Conservation (phyloP, 306 rosid genomes). For the Inga laurina region DNA sequence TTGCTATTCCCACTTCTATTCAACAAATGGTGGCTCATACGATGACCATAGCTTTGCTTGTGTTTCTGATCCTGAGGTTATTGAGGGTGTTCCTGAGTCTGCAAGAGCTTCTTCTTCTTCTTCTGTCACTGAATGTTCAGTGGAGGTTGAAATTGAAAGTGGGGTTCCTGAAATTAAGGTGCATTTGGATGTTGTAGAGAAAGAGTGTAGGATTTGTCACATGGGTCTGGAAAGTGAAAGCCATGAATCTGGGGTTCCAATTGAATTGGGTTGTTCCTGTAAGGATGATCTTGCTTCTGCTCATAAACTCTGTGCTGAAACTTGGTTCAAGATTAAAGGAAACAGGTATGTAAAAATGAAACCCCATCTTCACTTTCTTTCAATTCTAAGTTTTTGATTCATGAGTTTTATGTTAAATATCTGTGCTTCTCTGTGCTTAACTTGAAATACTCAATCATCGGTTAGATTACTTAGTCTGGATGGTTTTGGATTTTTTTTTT, state of each 20-base stretch:
- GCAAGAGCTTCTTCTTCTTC: constrained; percentile 76
- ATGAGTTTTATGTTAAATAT: neutral
- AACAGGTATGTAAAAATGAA: constrained; percentile 74
- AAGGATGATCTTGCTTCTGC: constrained; percentile 91
- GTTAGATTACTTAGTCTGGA: neutral
- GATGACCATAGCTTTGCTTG: constrained; percentile 75
- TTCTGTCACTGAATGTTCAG: constrained; percentile 71
- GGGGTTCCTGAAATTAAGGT: constrained; percentile 76
- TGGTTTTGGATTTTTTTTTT: constrained; percentile 5
- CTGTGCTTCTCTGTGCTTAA: constrained; percentile 2
- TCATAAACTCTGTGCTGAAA: constrained; percentile 90
- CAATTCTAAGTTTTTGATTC: neutral
- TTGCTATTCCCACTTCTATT: constrained; percentile 80
- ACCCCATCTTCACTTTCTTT: constrained; percentile 28
- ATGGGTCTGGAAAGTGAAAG: constrained; percentile 95
- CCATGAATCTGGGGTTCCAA: constrained; percentile 82
- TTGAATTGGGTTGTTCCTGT: constrained; percentile 94
- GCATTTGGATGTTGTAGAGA: constrained; percentile 80
- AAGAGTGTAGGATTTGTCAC: constrained; percentile 94
- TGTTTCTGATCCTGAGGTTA: constrained; percentile 57
- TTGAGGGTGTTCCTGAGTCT: constrained; percentile 38
- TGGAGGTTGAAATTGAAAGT: constrained; percentile 54
- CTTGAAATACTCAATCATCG: neutral
- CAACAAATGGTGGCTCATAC: constrained; percentile 84
- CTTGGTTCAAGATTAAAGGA: constrained; percentile 97